Evolutionary conservation across 495 filamentous ascomycete genomes (phyloP), one percentile per base, ranked within the genome.

Genomic region (Apodospora peruviana): DNA sequence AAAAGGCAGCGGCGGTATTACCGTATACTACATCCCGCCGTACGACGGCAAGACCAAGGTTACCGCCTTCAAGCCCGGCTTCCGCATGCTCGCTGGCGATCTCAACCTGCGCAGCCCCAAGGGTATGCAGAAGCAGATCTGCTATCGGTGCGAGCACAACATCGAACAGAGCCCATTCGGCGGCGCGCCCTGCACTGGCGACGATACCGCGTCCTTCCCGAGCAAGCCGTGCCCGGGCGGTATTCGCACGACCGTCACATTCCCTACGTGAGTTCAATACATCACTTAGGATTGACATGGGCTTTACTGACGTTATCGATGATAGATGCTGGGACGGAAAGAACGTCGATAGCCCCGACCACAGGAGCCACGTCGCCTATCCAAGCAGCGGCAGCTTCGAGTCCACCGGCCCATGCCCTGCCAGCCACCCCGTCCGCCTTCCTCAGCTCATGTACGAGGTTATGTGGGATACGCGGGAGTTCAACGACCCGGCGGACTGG

Each of bases 281-380:
- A 27, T 21, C 23, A 5, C 11, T 2, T 16, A 7, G 8, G 4
- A n/a, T n/a, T n/a, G n/a, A n/a, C n/a, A n/a, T n/a, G n/a, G n/a
- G n/a, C n/a, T n/a, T n/a, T n/a, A n/a, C n/a, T n/a, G n/a, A n/a
- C n/a, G n/a, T n/a, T n/a, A 23, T 14, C 25, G 10, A 35, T 8
- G 2, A 34, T 16, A 52, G 50, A 37, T 53, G 73, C 58, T 81
- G 76, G 77, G 77, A 82, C 58, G 78, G 78, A 29, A 65, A 69
- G 55, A 78, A 76, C 53, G 49, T 78, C 14, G 76, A 77, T 57
- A 74, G 68, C 43, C 59, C 67, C 34, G 71, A 79, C 57, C 77
- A 79, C 64, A 71, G 68, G 49, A 58, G 63, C 47, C 77, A 80
- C 57, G 58, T 71, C 4, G 64, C 72, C 8, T 76, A 74, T 53